Base-by-base conservation (phyloP, 2,329 filamentous ascomycete species). In the Trichoderma asperellum region DNA sequence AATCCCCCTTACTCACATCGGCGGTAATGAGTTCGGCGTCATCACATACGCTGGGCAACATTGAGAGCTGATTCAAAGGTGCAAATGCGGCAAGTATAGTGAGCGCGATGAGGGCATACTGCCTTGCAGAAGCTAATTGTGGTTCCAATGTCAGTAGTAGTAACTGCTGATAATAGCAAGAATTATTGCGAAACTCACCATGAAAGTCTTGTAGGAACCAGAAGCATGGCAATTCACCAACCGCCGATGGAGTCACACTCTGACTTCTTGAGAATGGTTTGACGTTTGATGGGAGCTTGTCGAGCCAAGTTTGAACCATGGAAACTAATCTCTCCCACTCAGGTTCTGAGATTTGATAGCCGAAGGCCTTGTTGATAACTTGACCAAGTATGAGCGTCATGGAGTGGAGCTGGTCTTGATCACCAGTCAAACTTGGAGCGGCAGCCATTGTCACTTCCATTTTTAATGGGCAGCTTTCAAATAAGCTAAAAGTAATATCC, bases 401-500 rank as follows among this genome's bases (percentile, higher is more conserved):
- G 0, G 75, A 75, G 66, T 85, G 84, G 1, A 84, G 77, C 32
- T 76, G 74, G 68, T 77, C 76, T 27, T 78, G 0, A 71, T 70
- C 0, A 70, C 35, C 5, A 74, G 59, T 1, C 68, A 70, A 10
- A 77, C 71, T 68, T 10, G 68, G 62, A 49, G 68, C 62, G 8
- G 56, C 37, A 16, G 63, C 52, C 29, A 70, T 52, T 14, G 75
- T 58, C 14, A 82, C 64, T 21, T 81, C 75, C 67, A 84, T 83
- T 71, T 83, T 83, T 0, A 84, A 72, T 0, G 77, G 77, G 27
- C 80, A 81, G 6, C 76, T 73, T 47, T 81, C 76, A 52, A 83
- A 84, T 0, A 86, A 73, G n/a, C 83, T 83, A n/a, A 85, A 83
- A 0, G 84, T 85, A n/a, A 86, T 85, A 47, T 86, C 83, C 73